Evolutionary conservation across 176 grass and related monocot species (phyloP).

Genomic region (Pharus latifolius): DNA sequence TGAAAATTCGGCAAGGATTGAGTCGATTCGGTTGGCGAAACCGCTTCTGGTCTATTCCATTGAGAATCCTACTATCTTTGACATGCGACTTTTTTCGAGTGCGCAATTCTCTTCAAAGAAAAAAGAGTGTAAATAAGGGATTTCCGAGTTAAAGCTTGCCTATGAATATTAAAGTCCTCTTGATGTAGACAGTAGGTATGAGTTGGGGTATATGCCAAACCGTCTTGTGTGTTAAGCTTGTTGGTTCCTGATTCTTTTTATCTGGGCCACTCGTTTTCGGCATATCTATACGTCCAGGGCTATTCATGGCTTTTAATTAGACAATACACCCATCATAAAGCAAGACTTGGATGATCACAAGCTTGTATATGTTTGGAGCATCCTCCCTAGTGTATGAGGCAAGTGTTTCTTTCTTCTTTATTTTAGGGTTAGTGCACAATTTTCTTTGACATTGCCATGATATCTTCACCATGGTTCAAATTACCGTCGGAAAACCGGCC

Average conservation of each 20-base stretch:
- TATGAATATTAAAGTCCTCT: neutral
- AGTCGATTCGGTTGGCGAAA: no score
- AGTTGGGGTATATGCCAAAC: constrained; percentile 10
- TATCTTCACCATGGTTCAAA: no score
- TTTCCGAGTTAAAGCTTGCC: neutral
- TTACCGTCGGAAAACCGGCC: no score
- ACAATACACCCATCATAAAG: constrained; percentile 9
- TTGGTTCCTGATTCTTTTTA: constrained; percentile 10
- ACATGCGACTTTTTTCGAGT: neutral
- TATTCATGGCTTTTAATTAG: constrained; percentile 31
- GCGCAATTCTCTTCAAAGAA: neutral
- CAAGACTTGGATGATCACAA: constrained; percentile 2
- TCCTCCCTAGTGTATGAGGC: constrained; percentile 4
- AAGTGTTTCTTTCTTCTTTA: constrained; percentile 19
- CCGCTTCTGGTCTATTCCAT: constrained; percentile 2
- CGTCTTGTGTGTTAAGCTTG: constrained; percentile 7
- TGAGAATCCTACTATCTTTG: neutral
- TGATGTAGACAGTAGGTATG: constrained; percentile 10
- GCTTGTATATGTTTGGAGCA: constrained; percentile 22
- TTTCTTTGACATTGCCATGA: constrained; percentile 31
- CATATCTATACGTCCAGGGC: constrained; percentile 20
- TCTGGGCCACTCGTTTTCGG: constrained; percentile 16
- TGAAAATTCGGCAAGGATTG: no score
- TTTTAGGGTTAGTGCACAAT: constrained; percentile 9
- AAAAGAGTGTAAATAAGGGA: neutral